Percentiles rank a stretch among this genome's conserved stretches.
These are phyloP conservation scores for Polytrichum formosum DNA, from an alignment of 225 moss, liverwort and hornwort genomes.

Conservation along the genomic window DNA sequence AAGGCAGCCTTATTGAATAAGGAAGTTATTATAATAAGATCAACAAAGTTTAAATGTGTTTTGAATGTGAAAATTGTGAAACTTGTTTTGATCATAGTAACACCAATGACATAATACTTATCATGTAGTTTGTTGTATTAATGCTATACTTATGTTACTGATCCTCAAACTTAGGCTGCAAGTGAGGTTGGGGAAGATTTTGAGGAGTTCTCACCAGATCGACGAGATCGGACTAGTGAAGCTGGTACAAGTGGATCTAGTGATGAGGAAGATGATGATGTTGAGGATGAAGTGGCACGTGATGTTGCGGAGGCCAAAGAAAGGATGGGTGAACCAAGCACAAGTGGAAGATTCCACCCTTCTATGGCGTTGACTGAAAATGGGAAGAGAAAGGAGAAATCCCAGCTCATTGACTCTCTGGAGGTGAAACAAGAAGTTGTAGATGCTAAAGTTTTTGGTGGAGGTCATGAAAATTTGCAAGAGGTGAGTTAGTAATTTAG, in stretches of 20 bases:
- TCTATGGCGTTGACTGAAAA: constrained; percentile 18
- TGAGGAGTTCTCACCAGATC: constrained; percentile 52
- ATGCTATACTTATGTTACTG: background rate
- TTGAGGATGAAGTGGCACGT: constrained; percentile 19
- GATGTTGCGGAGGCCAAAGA: constrained; percentile 53
- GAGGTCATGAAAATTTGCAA: constrained; percentile 2
- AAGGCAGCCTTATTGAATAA: no score
- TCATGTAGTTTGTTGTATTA: background rate
- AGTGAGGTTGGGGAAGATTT: constrained; percentile 19
- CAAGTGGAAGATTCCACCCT: constrained; percentile 69
- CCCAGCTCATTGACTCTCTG: constrained; percentile 26
- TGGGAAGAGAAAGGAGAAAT: constrained; percentile 30
- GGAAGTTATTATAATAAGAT: no score
- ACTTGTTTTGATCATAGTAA: no score
- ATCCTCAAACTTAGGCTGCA: constrained; percentile 20
- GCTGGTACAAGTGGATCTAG: constrained; percentile 87
- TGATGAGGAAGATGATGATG: constrained; percentile 30
- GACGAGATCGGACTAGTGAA: constrained; percentile 90
- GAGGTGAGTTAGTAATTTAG: constrained; percentile 19
- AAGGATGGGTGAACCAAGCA: constrained; percentile 89
- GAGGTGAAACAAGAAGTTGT: constrained; percentile 47
- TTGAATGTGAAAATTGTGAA: no score
- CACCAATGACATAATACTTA: no score
- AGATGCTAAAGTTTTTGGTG: constrained; percentile 24
- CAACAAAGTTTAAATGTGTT: no score